A percentile compares a stretch with the other conserved stretches of the same genome.
Evolutionary conservation across 108 stramenopile genomes (phyloP).

Genomic region (Aurantiochytrium sp.): DNA sequence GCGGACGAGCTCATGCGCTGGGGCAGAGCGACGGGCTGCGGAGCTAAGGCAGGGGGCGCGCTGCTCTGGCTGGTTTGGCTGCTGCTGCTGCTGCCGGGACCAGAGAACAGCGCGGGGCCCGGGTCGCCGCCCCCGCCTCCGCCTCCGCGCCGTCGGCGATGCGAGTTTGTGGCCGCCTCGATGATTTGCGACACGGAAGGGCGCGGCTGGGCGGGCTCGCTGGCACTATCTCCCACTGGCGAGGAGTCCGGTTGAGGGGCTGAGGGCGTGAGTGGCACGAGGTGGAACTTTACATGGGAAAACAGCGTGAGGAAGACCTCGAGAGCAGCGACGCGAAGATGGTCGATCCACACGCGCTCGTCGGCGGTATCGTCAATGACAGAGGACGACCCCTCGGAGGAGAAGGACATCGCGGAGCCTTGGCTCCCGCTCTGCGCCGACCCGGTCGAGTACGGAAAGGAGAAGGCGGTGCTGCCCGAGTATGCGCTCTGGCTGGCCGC

Average conservation of each 20-base stretch:
- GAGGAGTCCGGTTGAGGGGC: too few species aligned
- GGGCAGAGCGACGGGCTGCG: neutral
- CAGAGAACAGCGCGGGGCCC: too few species aligned
- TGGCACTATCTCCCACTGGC: too few species aligned
- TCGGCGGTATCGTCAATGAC: neutral
- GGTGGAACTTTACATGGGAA: neutral
- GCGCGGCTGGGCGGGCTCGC: too few species aligned
- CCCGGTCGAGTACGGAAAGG: neutral
- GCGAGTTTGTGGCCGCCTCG: too few species aligned
- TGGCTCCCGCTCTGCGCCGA: neutral
- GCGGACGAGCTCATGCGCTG: neutral
- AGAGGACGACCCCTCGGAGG: neutral
- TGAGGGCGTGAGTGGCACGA: neutral
- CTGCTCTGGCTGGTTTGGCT: too few species aligned
- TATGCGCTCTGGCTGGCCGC: neutral
- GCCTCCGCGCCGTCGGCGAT: too few species aligned
- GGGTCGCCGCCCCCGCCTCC: too few species aligned
- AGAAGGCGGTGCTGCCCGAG: neutral
- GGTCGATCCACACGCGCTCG: constrained; percentile 1
- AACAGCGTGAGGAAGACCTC: neutral
- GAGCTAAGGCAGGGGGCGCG: too few species aligned
- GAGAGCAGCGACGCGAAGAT: neutral
- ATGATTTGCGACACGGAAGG: too few species aligned
- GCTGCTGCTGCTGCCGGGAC: too few species aligned
- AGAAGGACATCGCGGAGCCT: neutral